Base-by-base conservation (phyloP, 2,329 filamentous ascomycete species). In the Penicillium sp. region DNA sequence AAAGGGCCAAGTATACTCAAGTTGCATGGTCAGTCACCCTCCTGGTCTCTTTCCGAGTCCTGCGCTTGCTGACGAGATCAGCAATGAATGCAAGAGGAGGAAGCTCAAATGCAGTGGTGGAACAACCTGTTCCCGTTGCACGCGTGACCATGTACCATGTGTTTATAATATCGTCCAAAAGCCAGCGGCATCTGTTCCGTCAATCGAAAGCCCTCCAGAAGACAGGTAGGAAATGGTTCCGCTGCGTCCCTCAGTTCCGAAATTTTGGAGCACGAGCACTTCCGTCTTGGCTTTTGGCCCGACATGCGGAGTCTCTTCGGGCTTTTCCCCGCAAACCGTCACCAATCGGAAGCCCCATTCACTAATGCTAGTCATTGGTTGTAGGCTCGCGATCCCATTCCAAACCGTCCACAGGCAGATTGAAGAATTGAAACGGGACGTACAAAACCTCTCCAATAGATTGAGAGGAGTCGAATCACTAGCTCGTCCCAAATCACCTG, bases 71-170 rank as follows among this genome's bases (percentile, higher is more conserved):
- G 19, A 56, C 57, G 7, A 30, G 5, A 43, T 4, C 28, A 89
- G 88, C 68, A 91, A 90, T 70, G 87, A 90, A 72, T 91, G 88
- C 75, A 91, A 91, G 69, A 81, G 88, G n/a, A 85, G 88, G 60
- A 91, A 91, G 75, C 87, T 91, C 70, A 90, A 90, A 75, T 91
- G 88, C 77, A 90, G 90, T 74, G 89, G 89, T 63, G 85, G 89
- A 68, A 85, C 83, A 0, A 85, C 87, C 1, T 91, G 89, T 66
- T 83, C 87, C 61, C 81, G 89, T 60, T 91, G 89, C 68, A 85
- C 51, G 3, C 66, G 69, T 16, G 86, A 90, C 74, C 87, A 86
- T 67, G 80, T 89, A 19, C 76, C 83, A 63, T 90, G 88, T 70
- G 79, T 89, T 48, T 90, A 90, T 76, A 82, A 87, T 84, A 86